phyloP scores from a whole-genome alignment of 2,329 filamentous ascomycete species.

The Aspergillus aculeatus region DNA sequence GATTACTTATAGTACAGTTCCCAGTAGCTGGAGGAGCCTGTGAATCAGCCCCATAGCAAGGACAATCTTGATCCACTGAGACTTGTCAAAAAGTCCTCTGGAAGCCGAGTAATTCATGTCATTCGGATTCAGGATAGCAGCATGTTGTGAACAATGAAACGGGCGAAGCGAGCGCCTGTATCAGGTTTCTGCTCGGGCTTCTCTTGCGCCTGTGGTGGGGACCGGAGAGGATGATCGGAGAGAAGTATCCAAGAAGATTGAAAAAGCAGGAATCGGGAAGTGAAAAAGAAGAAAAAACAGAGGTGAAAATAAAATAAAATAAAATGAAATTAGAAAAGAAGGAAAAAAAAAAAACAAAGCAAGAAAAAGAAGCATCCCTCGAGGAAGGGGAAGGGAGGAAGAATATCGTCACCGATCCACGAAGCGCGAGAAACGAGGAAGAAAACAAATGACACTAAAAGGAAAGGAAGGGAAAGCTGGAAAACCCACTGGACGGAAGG shows the following conservation, averaged over 20 bases:
- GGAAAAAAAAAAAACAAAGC: neutral
- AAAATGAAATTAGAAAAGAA: neutral
- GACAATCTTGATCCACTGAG: slow-evolving; percentile 7
- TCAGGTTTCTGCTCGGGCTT: neutral
- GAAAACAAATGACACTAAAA: slow-evolving; percentile 4
- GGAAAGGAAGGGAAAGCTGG: slow-evolving; percentile 7
- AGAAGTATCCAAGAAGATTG: neutral
- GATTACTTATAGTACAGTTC: slow-evolving; percentile 16
- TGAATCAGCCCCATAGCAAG: neutral
- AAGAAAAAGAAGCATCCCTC: neutral
- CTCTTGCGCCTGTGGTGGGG: neutral
- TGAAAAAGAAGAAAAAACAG: neutral
- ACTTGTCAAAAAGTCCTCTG: slow-evolving; percentile 13
- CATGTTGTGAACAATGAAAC: slow-evolving; percentile 4
- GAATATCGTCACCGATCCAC: neutral
- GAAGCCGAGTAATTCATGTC: slow-evolving; percentile 10
- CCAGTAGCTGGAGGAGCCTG: neutral
- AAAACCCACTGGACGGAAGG: neutral
- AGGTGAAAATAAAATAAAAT: neutral
- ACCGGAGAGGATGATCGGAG: neutral
- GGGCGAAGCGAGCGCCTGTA: slow-evolving; percentile 7
- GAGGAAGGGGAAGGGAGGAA: neutral
- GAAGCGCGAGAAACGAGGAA: slow-evolving; percentile 5
- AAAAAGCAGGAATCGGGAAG: neutral
- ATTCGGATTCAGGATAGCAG: slow-evolving; percentile 1